Evolutionary conservation across 164 flowering plant genomes (phyloP), one percentile per base, ranked within the genome.

Genomic region (grape (Vitis vinifera)): DNA sequence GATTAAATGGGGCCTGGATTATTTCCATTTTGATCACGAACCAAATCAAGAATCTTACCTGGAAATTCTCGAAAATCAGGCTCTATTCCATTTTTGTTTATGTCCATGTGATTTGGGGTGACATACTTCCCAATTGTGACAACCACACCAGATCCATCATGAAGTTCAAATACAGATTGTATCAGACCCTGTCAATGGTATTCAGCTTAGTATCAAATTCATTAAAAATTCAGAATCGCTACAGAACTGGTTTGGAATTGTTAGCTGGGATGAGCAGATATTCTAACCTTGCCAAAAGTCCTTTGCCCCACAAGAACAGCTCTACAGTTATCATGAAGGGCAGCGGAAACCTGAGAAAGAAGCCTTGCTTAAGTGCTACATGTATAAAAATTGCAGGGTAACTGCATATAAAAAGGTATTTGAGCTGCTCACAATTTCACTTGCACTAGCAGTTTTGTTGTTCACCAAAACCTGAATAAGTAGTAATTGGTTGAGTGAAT

Each of bases 41-140:
- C 30, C 44, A 10, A n/a, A 52, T 17, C 8, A 57, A 17, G 14
- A 53, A 11, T 49, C 59, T 69, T 82, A 92, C 98, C 93, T 76
- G 99, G 97, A 44, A 87, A 68, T 56, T 76, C 86, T 16, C 70
- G 76, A 68, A 77, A 94, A 74, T 94, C 99, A 8, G 97, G 97
- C 68, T 88, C 91, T 52, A 94, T 83, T 59, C 99, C 99, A 73
- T 89, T 88, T 50, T 97, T 97, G 71, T 91, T 92, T 79, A 94
- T 94, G 80, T 94, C 99, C 84, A 83, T 79, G 70, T 86, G 91
- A 72, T 88, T 85, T 65, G 92, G 97, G 14, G 97, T 94, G 47
- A 92, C 97, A 83, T 94, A 92, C 86, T 94, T 94, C 63, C 97
- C 99, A 56, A 94, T 82, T 19, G 99, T 92, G 65, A 94, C 93